Evolutionary conservation across 805 yeast species (phyloP), one percentile per base, ranked within the genome.

Genomic region (Isabelozyma pseudorhagii): DNA sequence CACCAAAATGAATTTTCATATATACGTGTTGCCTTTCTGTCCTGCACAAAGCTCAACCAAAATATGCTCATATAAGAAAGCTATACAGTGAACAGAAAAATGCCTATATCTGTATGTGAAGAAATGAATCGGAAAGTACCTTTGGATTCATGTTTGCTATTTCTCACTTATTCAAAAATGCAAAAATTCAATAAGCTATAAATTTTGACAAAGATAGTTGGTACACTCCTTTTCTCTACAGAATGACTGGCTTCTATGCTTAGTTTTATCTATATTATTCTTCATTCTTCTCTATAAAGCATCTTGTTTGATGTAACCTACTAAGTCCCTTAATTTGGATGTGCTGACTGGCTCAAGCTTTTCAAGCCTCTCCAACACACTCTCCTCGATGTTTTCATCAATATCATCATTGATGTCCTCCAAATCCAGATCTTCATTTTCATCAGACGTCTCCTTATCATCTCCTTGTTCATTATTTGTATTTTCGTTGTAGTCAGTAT

Each of bases 221-320:
- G 25, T 21, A 21, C 5, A 21, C 25, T 21, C 25, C 6, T 21
- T 21, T 15, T 15, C 17, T 21, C 25, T 21, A 21, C 25, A 21
- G 25, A 4, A 21, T 21, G 25, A 21, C 25, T 5, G 25, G 3
- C 25, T 21, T 21, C 6, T 21, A 6, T 21, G 25, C 25, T 21
- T 21, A 6, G 6, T 21, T 21, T 21, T 4, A 21, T 4, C 25
- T 21, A 21, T 5, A 21, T 21, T 21, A 21, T 21, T 21, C 25
- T 21, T 21, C 25, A 21, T 21, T 21, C 6, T 21, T 21, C 25
- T 21, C 25, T 31, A 31, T 31, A 31, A 21, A 14, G 51, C 48
- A 28, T 64, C 68, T 48, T 76, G 80, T 54, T 67, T 75, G 27
- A 75, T 60, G 38, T 74, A 60, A 3, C 77, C 79, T 29, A 64